Base-by-base conservation (phyloP, 768 basidiomycete species). In the Rhizopogon salebrosus region DNA sequence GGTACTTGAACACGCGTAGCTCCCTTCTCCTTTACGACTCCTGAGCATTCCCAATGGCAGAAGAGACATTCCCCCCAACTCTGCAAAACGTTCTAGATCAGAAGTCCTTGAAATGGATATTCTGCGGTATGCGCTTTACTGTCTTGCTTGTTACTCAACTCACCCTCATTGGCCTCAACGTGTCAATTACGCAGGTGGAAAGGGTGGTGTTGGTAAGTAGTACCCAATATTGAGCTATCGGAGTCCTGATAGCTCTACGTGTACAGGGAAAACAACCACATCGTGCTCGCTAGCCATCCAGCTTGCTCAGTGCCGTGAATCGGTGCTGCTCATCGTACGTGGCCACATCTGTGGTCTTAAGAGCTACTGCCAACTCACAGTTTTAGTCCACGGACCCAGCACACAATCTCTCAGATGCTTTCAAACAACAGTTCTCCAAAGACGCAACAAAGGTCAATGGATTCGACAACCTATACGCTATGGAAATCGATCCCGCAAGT, bases 401-500 rank as follows among this genome's bases (percentile, higher is more conserved):
- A 35, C 97, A 99, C 77, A 99, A 99, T 71, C 75, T 99, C 38
- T 98, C 95, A 9, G 95, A 99, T 71, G 93, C 97, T 14, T 98
- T 98, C 69, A 91, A 92, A 20, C 97, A 99, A 67, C 98, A 99
- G 75, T 99, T 99, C 74, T 92, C 91, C 55, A 98, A 98, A 66
- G 97, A 99, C 67, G 97, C 97, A 29, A 98, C 94, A 7, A 91
- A 90, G 71, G 97, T 98, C 49, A 97, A 95, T 63, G 97, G 97
- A 8, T 98, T 98, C 62, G 84, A 90, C 55, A 99, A 99, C 73
- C 81, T 99, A 40, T 95, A 71, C 64, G 97, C 97, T 3, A 99
- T 99, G 97, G 97, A 99, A 72, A 99, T 99, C 67, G 97, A 99
- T 72, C 97, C 97, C 7, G 95, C 91, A 42, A 93, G 93, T 62